Percentiles rank a stretch among this genome's conserved stretches.
phyloP scores from a whole-genome alignment of 768 basidiomycete species.

The Serendipita vermifera region DNA sequence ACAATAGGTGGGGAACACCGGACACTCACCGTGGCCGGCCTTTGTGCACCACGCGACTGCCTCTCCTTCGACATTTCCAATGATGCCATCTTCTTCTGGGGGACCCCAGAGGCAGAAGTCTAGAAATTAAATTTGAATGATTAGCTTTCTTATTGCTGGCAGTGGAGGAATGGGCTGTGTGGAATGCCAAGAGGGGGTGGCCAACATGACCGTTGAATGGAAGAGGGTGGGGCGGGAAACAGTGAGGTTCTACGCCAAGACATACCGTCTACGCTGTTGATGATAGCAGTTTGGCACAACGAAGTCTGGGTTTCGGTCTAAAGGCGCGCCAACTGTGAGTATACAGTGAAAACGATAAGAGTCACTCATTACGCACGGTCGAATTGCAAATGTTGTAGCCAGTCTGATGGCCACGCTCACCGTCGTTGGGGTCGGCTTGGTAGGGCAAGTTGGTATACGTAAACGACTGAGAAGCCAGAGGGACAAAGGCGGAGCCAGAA shows the following conservation, averaged over 20 bases:
- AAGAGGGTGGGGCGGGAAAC: background rate
- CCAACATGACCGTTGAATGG: background rate
- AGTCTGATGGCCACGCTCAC: constrained; percentile 41
- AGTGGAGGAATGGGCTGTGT: background rate
- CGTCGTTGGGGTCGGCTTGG: constrained; percentile 23
- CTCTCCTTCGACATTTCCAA: constrained; percentile 1
- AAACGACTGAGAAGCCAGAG: too few species aligned
- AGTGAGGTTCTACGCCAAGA: background rate
- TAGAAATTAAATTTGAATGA: too few species aligned
- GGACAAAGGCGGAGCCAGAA: too few species aligned
- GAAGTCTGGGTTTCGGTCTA: constrained; percentile 46
- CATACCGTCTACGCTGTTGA: constrained; percentile 39
- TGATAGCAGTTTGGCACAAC: constrained; percentile 54
- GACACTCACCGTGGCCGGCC: constrained; percentile 22
- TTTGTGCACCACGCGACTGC: constrained; percentile 9
- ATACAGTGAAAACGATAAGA: too few species aligned
- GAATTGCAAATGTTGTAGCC: constrained; percentile 61
- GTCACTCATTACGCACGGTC: constrained; percentile 24
- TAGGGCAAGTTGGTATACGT: too few species aligned
- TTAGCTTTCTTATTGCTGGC: too few species aligned
- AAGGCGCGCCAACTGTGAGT: too few species aligned
- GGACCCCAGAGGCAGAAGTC: too few species aligned
- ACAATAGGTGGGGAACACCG: too few species aligned
- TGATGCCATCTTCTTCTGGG: background rate
- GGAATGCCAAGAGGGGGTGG: too few species aligned